A percentile compares a stretch with the other conserved stretches of the same genome.
phyloP scores from a whole-genome alignment of 192 early-diverging fungal species.

The Cetraspora pellucida region DNA sequence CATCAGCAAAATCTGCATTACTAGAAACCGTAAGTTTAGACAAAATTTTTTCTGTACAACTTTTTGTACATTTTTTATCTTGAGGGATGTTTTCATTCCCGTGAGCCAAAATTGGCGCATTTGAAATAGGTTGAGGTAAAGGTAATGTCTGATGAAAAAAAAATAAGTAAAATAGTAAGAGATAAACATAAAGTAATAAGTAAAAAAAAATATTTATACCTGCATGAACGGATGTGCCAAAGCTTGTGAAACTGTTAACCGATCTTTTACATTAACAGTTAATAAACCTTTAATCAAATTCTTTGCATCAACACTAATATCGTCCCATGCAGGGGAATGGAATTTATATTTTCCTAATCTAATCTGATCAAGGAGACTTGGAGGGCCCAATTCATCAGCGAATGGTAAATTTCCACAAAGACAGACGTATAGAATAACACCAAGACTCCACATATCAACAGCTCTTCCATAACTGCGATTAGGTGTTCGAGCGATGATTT shows the following conservation, averaged over 20 bases:
- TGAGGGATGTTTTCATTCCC: too few relatives aligned
- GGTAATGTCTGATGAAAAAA: too few relatives aligned
- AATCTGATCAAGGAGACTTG: neutral
- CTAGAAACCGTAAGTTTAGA: too few relatives aligned
- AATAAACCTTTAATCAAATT: neutral
- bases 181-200: neutral
- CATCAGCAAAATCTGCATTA: too few relatives aligned
- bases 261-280: neutral
- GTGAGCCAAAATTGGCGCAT: too few relatives aligned
- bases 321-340: neutral
- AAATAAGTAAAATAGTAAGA: too few relatives aligned
- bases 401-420: constrained; percentile 92
- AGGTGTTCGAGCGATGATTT: constrained; percentile 66
- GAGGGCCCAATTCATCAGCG: neutral
- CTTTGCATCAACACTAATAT: neutral
- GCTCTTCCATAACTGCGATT: constrained; percentile 68
- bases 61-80: too few relatives aligned
- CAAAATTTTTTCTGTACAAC: too few relatives aligned
- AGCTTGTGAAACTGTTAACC: neutral
- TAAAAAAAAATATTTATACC: neutral
- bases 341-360: neutral
- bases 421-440: constrained; percentile 93
- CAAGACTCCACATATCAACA: constrained; percentile 94
- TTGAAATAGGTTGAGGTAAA: too few relatives aligned
- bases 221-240: neutral